These are phyloP conservation scores for Ambrosia hybrid DNA, from an alignment of 140 eudicot genomes.

Conservation along the genomic window DNA sequence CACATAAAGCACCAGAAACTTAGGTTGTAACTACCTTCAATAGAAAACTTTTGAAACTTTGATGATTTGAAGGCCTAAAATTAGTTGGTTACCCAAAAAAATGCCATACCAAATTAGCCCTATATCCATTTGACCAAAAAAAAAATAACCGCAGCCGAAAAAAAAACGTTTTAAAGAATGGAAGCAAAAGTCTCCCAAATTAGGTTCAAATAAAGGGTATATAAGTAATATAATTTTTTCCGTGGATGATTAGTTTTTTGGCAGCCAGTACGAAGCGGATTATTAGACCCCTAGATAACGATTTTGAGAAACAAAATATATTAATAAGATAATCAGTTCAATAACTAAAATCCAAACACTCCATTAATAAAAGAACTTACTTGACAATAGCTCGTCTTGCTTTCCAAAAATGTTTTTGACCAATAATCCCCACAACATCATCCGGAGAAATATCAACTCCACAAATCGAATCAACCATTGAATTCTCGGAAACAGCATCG, in stretches of 20 bases:
- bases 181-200: not conserved
- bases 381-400: constrained; percentile 69
- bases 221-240: not conserved
- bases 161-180: not conserved
- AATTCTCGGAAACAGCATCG: too few relatives aligned
- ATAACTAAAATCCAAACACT: not conserved
- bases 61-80: not conserved
- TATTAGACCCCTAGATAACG: too few relatives aligned
- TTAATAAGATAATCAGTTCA: not conserved
- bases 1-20: not conserved
- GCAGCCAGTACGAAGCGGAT: not conserved
- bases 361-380: constrained; percentile 40
- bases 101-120: not conserved
- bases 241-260: not conserved
- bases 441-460: constrained; percentile 46
- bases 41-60: not conserved
- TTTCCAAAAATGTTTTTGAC: constrained; percentile 73
- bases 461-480: too few relatives aligned
- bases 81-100: not conserved
- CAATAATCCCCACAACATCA: constrained; percentile 60
- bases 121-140: not conserved
- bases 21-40: not conserved
- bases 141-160: not conserved
- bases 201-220: too few relatives aligned
- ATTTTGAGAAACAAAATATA: not conserved